Conservation (phyloP, 2,329 filamentous ascomycete genomes). For the Lachnellula cervina region DNA sequence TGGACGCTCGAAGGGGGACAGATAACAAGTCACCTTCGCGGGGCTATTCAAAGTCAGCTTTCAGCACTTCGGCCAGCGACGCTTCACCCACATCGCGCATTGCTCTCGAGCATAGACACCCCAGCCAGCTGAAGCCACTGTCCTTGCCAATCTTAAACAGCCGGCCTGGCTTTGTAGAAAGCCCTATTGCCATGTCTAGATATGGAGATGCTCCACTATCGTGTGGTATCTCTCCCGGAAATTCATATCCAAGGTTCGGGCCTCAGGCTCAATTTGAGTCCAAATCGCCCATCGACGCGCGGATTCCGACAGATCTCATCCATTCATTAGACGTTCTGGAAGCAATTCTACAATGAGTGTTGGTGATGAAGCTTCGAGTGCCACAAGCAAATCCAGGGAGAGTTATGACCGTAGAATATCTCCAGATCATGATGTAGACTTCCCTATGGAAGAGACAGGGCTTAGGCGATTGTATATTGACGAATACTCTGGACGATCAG, state of each 20-base stretch:
- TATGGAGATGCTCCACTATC: slow-evolving; percentile 30
- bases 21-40: slow-evolving; percentile 32
- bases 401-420: slow-evolving; percentile 56
- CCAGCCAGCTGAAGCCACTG: slow-evolving; percentile 31
- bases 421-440: slow-evolving; percentile 36
- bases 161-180: slow-evolving; percentile 27
- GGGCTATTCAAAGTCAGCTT: slow-evolving; percentile 22
- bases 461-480: slow-evolving; percentile 48
- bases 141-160: slow-evolving; percentile 31
- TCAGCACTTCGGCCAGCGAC: slow-evolving; percentile 31
- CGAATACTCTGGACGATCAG: slow-evolving; percentile 38
- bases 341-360: slow-evolving; percentile 37
- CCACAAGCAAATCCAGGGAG: slow-evolving; percentile 48
- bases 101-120: slow-evolving; percentile 27
- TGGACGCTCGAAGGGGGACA: slow-evolving; percentile 27
- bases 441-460: slow-evolving; percentile 49
- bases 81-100: slow-evolving; percentile 31
- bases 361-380: slow-evolving; percentile 46
- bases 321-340: slow-evolving; percentile 39
- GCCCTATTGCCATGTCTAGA: slow-evolving; percentile 23
- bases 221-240: slow-evolving; percentile 27
- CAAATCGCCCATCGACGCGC: slow-evolving; percentile 28
- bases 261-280: slow-evolving; percentile 23
- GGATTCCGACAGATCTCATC: slow-evolving; percentile 28
- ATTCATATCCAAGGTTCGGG: slow-evolving; percentile 22